Conservation (phyloP, 2,329 filamentous ascomycete genomes). For the Alternaria novae-zelandiae region DNA sequence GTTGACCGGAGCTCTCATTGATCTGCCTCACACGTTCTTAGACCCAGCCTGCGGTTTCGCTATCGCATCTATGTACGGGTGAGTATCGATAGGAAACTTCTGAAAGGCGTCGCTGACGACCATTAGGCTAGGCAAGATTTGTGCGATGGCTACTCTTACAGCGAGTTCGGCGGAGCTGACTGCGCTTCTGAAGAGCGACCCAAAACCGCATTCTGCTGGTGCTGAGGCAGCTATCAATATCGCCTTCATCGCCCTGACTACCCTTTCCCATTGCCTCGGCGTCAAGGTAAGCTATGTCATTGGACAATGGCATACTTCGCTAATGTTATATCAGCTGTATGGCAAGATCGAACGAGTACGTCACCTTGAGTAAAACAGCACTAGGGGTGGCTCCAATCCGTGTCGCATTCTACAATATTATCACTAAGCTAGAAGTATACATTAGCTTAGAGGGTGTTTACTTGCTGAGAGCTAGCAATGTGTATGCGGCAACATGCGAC, state of each 20-base stretch:
- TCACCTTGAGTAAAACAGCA: background rate
- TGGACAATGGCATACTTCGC: background rate
- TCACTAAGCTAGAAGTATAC: background rate
- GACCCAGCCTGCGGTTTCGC: slow-evolving; percentile 32
- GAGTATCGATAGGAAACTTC: background rate
- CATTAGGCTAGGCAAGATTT: slow-evolving; percentile 26
- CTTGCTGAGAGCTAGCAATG: background rate
- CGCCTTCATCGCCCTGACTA: slow-evolving; percentile 28
- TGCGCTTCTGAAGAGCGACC: slow-evolving; percentile 20
- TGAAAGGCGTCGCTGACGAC: background rate
- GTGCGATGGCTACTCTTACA: slow-evolving; percentile 32
- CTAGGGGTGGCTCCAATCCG: background rate
- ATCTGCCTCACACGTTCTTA: slow-evolving; percentile 31
- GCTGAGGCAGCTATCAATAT: slow-evolving; percentile 29
- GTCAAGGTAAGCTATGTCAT: slow-evolving; percentile 18
- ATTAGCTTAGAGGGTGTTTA: background rate
- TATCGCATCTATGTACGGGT: slow-evolving; percentile 25
- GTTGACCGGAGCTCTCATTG: slow-evolving; percentile 28
- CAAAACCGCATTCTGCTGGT: slow-evolving; percentile 10
- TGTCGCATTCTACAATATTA: background rate
- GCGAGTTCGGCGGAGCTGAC: slow-evolving; percentile 30
- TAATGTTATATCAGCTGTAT: slow-evolving; percentile 29
- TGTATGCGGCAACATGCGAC: background rate
- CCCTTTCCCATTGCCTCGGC: slow-evolving; percentile 31
- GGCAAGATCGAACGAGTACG: slow-evolving; percentile 37